Percentiles rank a stretch among this genome's conserved stretches.
These are phyloP conservation scores for Colletotrichum abscissum DNA, from an alignment of 2,329 filamentous ascomycete genomes.

Conservation along the genomic window DNA sequence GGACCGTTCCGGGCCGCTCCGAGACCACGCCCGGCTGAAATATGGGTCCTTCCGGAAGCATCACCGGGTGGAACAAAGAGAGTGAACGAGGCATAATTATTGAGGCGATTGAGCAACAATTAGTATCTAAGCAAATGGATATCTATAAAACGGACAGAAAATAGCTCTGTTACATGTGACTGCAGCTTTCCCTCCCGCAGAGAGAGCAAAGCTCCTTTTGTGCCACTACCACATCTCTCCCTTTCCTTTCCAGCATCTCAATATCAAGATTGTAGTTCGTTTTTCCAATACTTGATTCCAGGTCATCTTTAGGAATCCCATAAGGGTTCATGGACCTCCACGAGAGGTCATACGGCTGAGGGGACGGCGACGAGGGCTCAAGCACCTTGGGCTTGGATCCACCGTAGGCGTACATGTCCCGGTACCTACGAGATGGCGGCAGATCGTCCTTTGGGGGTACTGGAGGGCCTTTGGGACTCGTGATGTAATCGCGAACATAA, in stretches of 20 bases:
- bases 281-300: constrained; percentile 9
- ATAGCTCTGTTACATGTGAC: neutral
- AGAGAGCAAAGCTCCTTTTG: neutral
- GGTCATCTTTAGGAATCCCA: constrained; percentile 1
- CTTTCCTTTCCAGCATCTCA: constrained; percentile 25
- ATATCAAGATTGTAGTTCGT: constrained; percentile 26
- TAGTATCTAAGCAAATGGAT: neutral
- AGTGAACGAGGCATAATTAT: neutral
- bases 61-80: neutral
- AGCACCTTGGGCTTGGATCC: neutral
- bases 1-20: neutral
- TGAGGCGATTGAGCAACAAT: neutral
- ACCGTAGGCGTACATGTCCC: constrained; percentile 18
- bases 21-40: neutral
- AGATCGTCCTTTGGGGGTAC: neutral
- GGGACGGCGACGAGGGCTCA: constrained; percentile 1
- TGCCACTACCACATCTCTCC: constrained; percentile 2
- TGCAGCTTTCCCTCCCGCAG: constrained; percentile 17
- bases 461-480: neutral
- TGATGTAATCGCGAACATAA: constrained; percentile 21
- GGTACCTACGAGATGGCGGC: neutral
- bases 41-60: neutral
- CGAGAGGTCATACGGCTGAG: constrained; percentile 22
- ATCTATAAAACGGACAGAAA: neutral
- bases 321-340: constrained; percentile 28